Percentiles rank a stretch among this genome's conserved stretches.
Evolutionary conservation across 2,329 filamentous ascomycete genomes (phyloP).

Genomic region (Ceratocystis smalleyi): DNA sequence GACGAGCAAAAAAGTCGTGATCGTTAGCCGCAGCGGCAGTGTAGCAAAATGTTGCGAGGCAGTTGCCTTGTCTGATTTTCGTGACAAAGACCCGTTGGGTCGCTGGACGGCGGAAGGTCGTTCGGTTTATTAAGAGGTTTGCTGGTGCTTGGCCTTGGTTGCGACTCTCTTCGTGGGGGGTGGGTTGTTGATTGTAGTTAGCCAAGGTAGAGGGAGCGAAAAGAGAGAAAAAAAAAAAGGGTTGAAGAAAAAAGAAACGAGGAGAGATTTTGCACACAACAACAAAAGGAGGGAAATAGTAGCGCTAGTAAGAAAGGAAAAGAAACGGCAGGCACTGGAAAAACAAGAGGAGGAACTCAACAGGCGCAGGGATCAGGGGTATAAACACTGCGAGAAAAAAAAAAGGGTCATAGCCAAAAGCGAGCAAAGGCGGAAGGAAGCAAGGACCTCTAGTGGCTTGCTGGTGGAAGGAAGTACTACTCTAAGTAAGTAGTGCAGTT

Average conservation of each 20-base stretch:
- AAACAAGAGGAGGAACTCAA: background rate
- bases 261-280: background rate
- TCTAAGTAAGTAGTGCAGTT: background rate
- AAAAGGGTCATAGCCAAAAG: slow-evolving; percentile 3
- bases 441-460: background rate
- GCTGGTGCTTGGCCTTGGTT: too few relatives aligned
- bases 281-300: slow-evolving; percentile 8
- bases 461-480: too few relatives aligned
- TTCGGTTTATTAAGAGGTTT: too few relatives aligned
- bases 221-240: background rate
- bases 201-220: background rate
- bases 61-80: too few relatives aligned
- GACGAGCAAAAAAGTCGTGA: too few relatives aligned
- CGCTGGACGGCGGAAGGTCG: too few relatives aligned
- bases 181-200: background rate
- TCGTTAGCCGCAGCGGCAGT: too few relatives aligned
- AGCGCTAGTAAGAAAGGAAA: background rate
- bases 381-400: background rate
- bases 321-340: background rate
- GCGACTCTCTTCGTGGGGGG: too few relatives aligned
- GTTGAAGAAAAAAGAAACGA: background rate
- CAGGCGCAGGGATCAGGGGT: slow-evolving; percentile 1
- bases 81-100: too few relatives aligned
- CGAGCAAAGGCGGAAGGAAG: background rate
- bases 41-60: too few relatives aligned